Percentiles rank a stretch among this genome's conserved stretches.
Conservation (phyloP, 257 asterid genomes). For the Ilex asprella region DNA sequence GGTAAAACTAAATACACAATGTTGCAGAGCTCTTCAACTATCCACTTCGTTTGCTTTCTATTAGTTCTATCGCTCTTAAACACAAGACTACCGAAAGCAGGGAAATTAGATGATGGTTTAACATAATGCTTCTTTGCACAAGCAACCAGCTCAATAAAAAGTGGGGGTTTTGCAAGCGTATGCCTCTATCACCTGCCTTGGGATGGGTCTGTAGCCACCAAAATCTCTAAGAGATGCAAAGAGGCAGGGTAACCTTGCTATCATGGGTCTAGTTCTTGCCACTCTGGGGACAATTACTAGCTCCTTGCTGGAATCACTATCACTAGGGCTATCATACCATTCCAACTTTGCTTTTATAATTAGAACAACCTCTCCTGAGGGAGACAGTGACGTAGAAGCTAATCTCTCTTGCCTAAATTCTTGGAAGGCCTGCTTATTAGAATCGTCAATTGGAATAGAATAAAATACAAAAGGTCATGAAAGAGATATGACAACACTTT, state of each 20-base stretch:
- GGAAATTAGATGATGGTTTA: background rate
- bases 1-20: too few relatives aligned
- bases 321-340: constrained; percentile 63
- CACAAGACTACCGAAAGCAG: background rate
- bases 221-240: constrained; percentile 69
- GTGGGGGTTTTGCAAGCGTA: constrained; percentile 36
- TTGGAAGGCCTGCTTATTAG: constrained; percentile 63
- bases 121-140: constrained; percentile 22
- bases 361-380: constrained; percentile 66
- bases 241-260: constrained; percentile 75
- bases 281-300: constrained; percentile 32
- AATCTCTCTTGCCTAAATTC: constrained; percentile 56
- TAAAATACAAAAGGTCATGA: too few relatives aligned
- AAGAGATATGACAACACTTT: too few relatives aligned
- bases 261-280: constrained; percentile 52
- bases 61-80: background rate
- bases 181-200: constrained; percentile 69
- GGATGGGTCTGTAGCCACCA: constrained; percentile 38
- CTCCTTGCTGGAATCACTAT: constrained; percentile 32
- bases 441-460: background rate
- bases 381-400: constrained; percentile 34
- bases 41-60: too few relatives aligned
- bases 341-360: constrained; percentile 88
- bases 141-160: constrained; percentile 6
- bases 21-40: too few relatives aligned